Evolutionary conservation across 352 stramenopile genomes (phyloP).

Genomic region (Phytophthora litchii): DNA sequence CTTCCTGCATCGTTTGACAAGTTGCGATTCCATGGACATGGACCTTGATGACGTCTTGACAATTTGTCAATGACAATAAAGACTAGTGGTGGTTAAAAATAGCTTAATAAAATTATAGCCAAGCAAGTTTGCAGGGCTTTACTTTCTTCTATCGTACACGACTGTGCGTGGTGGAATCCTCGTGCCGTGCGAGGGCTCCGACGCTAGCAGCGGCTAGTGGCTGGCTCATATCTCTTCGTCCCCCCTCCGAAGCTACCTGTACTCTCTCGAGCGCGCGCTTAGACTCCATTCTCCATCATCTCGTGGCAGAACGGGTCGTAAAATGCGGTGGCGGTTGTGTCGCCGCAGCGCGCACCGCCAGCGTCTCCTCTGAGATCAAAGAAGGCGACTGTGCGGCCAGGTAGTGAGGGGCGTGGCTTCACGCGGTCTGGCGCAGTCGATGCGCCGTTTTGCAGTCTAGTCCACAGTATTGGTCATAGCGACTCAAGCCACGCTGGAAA

Average conservation of each 20-base stretch:
- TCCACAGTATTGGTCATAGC: constrained; percentile 74
- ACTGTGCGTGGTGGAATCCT: constrained; percentile 4
- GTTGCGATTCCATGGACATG: too few relatives aligned
- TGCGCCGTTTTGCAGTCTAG: constrained; percentile 76
- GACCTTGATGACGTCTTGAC: too few relatives aligned
- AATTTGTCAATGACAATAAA: not conserved
- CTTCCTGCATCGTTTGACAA: too few relatives aligned
- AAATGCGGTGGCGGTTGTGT: constrained; percentile 27
- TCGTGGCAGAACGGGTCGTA: constrained; percentile 21
- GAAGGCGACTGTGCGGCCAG: constrained; percentile 30
- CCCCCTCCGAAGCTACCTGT: constrained; percentile 28
- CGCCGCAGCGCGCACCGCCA: constrained; percentile 24
- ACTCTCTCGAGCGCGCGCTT: constrained; percentile 6
- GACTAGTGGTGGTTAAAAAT: constrained; percentile 23
- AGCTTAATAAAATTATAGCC: constrained; percentile 36
- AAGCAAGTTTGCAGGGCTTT: constrained; percentile 1
- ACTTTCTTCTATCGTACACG: constrained; percentile 24
- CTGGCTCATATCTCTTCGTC: constrained; percentile 2
- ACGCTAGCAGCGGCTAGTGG: not conserved
- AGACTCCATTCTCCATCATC: not conserved
- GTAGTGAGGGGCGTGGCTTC: constrained; percentile 35
- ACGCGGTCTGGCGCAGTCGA: constrained; percentile 39
- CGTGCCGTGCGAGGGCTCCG: constrained; percentile 10
- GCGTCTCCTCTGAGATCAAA: constrained; percentile 23
- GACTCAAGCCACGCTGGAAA: constrained; percentile 70